Conservation (phyloP, 495 filamentous ascomycete genomes). For the Elaphomyces granulatus region DNA sequence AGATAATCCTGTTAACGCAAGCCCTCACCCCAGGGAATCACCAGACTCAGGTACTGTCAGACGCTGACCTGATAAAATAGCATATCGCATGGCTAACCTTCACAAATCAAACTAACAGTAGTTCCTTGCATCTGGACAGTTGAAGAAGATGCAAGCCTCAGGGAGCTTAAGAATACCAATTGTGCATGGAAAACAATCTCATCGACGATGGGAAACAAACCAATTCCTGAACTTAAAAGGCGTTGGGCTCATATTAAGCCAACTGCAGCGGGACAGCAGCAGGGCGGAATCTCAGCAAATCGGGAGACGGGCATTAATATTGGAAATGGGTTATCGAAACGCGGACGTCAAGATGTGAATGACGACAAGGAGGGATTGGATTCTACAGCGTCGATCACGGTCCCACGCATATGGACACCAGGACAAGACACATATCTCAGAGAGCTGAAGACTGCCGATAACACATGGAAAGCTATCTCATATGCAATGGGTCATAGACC, state of each 20-base stretch:
- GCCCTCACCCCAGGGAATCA: background rate
- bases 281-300: no score
- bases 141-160: slow-evolving; percentile 13
- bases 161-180: slow-evolving; percentile 9
- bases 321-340: no score
- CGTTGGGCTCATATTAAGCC: slow-evolving; percentile 9
- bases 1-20: background rate
- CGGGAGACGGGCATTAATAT: no score
- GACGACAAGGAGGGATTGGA: no score
- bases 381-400: no score
- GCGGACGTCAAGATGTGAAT: no score
- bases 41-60: background rate
- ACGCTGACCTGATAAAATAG: background rate
- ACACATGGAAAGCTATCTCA: slow-evolving; percentile 16
- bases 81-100: no score
- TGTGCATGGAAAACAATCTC: slow-evolving; percentile 16
- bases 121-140: slow-evolving; percentile 14
- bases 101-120: no score
- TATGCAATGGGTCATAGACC: slow-evolving; percentile 8
- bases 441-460: slow-evolving; percentile 10
- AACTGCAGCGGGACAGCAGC: background rate
- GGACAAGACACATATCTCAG: slow-evolving; percentile 13
- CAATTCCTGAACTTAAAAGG: slow-evolving; percentile 10
- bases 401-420: slow-evolving; percentile 13
- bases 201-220: slow-evolving; percentile 7